phyloP scores from a whole-genome alignment of 31 red algal species.

The Odonthalia washingtoniensis region DNA sequence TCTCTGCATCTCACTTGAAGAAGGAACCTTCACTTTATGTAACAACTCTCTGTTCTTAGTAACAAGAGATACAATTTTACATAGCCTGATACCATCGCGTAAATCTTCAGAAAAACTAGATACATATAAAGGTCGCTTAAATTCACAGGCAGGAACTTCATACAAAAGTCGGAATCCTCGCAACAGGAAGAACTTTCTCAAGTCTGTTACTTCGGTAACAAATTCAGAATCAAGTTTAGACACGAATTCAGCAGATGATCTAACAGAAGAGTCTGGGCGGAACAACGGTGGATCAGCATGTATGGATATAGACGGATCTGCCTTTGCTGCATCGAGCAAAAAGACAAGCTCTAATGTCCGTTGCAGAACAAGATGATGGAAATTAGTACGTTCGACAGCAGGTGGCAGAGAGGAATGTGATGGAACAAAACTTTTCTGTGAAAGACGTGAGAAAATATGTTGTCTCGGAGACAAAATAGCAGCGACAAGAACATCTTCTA shows the following conservation, averaged over 20 bases:
- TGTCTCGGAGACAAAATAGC: not conserved
- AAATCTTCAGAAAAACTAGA: constrained; percentile 38
- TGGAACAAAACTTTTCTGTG: not conserved
- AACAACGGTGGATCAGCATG: constrained; percentile 54
- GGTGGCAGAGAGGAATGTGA: not conserved
- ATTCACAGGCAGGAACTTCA: constrained; percentile 34
- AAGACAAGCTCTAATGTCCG: constrained; percentile 42
- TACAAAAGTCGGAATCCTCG: constrained; percentile 45
- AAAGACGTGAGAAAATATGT: not conserved
- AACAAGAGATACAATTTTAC: constrained; percentile 59
- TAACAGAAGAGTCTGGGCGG: constrained; percentile 26
- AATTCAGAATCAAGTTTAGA: constrained; percentile 32
- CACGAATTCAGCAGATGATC: constrained; percentile 54
- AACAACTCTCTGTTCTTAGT: constrained; percentile 4
- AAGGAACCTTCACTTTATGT: constrained; percentile 23
- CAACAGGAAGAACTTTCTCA: constrained; percentile 28
- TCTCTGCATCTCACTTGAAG: not conserved
- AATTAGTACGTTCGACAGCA: constrained; percentile 1
- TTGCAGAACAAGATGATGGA: constrained; percentile 30
- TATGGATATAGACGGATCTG: not conserved
- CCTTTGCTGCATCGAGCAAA: constrained; percentile 52
- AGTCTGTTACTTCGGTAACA: constrained; percentile 27
- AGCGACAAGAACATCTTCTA: constrained; percentile 38
- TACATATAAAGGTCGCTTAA: constrained; percentile 22
- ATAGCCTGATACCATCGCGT: constrained; percentile 62